Evolutionary conservation across 208 protist species (phyloP).

Genomic region (Acanthamoeba culbertsoni): DNA sequence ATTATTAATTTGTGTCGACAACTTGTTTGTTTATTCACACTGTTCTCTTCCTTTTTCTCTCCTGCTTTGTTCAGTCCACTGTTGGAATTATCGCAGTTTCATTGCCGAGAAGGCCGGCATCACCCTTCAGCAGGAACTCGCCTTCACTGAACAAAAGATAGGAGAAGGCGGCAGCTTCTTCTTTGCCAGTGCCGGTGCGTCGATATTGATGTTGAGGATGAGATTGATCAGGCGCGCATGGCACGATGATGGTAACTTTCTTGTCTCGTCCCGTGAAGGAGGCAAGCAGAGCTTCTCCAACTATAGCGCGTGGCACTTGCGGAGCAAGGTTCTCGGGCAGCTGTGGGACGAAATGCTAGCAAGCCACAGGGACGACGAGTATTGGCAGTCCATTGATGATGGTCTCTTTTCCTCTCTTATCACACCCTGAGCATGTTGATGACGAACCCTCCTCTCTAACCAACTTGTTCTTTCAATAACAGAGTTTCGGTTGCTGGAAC

Average conservation of each 20-base stretch:
- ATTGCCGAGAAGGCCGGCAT: background rate
- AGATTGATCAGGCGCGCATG: background rate
- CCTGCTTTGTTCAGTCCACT: conserved; percentile 18
- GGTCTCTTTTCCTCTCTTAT: background rate
- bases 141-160: conserved; percentile 11
- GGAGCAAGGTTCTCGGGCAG: background rate
- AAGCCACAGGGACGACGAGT: background rate
- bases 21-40: background rate
- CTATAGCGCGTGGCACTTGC: conserved; percentile 11
- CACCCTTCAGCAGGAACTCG: background rate
- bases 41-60: background rate
- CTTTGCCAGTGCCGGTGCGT: background rate
- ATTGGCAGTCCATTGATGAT: background rate
- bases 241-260: no score
- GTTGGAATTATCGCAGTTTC: conserved; percentile 44
- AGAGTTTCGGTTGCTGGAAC: conserved; percentile 21
- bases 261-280: no score
- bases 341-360: conserved; percentile 9
- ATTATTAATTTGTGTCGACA: no score
- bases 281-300: conserved; percentile 39
- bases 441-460: background rate
- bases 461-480: background rate
- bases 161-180: background rate
- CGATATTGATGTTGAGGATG: background rate
- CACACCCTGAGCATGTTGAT: background rate